Base-by-base conservation (phyloP, 768 basidiomycete genomes). In the Tylopilus rubrobrunneus region DNA sequence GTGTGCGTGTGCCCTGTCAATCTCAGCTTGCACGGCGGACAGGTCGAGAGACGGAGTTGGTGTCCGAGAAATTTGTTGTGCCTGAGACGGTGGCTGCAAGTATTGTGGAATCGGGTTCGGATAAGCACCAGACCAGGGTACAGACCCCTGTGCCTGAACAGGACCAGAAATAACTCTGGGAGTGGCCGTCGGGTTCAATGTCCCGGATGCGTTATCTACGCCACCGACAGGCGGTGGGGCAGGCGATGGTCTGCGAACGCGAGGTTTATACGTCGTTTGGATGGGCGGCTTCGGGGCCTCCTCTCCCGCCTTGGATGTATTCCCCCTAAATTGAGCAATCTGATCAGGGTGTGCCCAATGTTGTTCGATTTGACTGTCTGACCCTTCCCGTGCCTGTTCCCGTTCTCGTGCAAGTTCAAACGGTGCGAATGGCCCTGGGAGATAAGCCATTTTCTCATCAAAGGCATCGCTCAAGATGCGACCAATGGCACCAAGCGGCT, bases 401-500 rank as follows among this genome's bases (percentile, higher is more conserved):
- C 74, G 74, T 48, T 85, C 84, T 10, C 79, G 71, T 14, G 78
- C 83, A 6, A 85, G 71, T 57, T 86, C 86, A 46, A 84, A 81
- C 0, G 85, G 85, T 4, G 81, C 83, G 56, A 88, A 86, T 2
- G 86, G 85, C 0, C 84, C 85, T 1, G 85, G 86, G 5, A 86
- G 75, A 63, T 82, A 83, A 1, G 80, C 71, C 46, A 87, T 71
- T 58, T 82, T 83, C 57, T 81, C 84, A 61, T 92, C 89, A 11
- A 93, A 72, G 0, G 90, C 92, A 43, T 89, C 89, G 56, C 82
- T 89, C 67, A 96, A 86, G 56, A 97, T 93, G 48, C 89, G 83
- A 17, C 92, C 81, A 48, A 97, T 87, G 2, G 93, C 91, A 58
- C 76, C 89, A n/a, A 97, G 78, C 4, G 93, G 93, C 67, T 92